phyloP scores from a whole-genome alignment of 2,329 filamentous ascomycete genomes.

The Colletotrichum liaoningense region DNA sequence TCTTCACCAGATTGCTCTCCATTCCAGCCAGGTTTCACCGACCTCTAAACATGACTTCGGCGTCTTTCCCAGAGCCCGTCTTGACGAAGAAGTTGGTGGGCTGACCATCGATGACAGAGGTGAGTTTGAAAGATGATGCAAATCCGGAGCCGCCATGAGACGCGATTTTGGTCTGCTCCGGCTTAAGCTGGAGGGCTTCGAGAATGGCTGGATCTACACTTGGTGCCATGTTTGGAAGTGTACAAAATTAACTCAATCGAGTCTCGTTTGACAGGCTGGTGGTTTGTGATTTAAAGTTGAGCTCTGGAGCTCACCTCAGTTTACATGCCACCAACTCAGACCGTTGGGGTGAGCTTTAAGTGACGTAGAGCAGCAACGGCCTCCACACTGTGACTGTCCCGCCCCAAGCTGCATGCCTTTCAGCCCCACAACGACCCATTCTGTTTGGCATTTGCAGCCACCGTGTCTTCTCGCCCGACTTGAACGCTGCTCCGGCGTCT shows the following conservation, averaged over 20 bases:
- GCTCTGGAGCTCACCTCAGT: slow-evolving; percentile 7
- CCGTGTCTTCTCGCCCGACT: slow-evolving; percentile 7
- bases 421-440: slow-evolving; percentile 21
- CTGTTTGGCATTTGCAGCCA: not conserved
- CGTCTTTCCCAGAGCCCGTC: slow-evolving; percentile 68
- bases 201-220: slow-evolving; percentile 73
- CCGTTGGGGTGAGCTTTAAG: slow-evolving; percentile 21
- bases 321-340: not conserved
- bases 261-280: not conserved
- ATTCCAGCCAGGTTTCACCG: slow-evolving; percentile 17
- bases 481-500: fast-evolving
- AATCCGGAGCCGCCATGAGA: slow-evolving; percentile 76
- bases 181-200: slow-evolving; percentile 69
- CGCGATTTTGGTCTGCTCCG: slow-evolving; percentile 63
- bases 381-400: slow-evolving; percentile 3
- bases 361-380: slow-evolving; percentile 26
- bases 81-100: slow-evolving; percentile 77
- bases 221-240: too few species aligned
- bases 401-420: not conserved
- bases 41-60: slow-evolving; percentile 79
- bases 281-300: not conserved
- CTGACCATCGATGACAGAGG: slow-evolving; percentile 57
- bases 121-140: slow-evolving; percentile 72
- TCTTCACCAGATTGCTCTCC: slow-evolving; percentile 44
- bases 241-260: too few species aligned